Evolutionary conservation across 1,284 basidiomycete genomes (phyloP), one percentile per base, ranked within the genome.

Genomic region (Marasmius fiardii): DNA sequence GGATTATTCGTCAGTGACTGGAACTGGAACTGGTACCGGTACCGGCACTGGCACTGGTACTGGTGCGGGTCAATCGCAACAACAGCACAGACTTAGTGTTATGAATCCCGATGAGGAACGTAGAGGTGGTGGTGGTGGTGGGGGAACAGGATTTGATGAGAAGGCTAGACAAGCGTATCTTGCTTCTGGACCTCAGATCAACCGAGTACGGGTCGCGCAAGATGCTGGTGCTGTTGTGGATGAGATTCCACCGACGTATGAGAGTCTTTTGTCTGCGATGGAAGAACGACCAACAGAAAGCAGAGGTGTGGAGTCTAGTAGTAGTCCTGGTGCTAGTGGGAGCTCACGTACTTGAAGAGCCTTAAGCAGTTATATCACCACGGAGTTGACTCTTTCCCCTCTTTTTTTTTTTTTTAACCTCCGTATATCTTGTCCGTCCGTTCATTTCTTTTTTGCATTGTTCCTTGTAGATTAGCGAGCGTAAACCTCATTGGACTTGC

Each of bases 181-280:
- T 33, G 47, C 47, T 33, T 23, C n/a, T 7, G 47, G 47, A 33
- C 47, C 47, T 49, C 10, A 16, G 44, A 26, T 26, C 14, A 4
- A 33, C 21, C 14, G 26, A 28, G 69, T 68, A 18, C 52, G 69
- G 34, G 59, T 68, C 41, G 60, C 58, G 18, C 55, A 63, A 48
- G 35, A 57, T 28, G 58, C 44, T 43, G 59, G 43, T 39, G 57
- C 53, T 23, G 55, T 57, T 51, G 62, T 52, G 43, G 62, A 61
- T 45, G 70, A 72, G 64, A 72, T 72, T 47, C 70, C 70, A 52
- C 70, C 70, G 43, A 68, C 68, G 10, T 72, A 72, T 63, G 69
- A 71, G 56, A 70, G 68, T 61, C 61, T 71, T 4, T 31, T 31
- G 28, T 4, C 4, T 10, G 28, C 28, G 28, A 31, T 4, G 28